A percentile compares a stretch with the other conserved stretches of the same genome.
phyloP scores from a whole-genome alignment of 2,329 filamentous ascomycete genomes.

The Fusarium dlaminii region DNA sequence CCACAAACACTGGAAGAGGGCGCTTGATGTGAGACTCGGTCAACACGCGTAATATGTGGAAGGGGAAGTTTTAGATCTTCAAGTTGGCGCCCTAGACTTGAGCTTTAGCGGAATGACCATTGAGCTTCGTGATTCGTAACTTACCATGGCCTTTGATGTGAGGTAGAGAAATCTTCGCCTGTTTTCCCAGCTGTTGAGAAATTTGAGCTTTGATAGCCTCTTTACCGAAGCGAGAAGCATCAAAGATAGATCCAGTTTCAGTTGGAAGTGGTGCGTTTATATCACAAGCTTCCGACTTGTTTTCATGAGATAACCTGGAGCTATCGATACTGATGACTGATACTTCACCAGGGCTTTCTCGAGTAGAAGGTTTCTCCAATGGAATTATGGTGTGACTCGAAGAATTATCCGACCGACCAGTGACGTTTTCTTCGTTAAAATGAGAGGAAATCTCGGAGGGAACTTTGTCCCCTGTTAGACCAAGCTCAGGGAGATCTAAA shows the following conservation, averaged over 20 bases:
- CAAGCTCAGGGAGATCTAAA: constrained; percentile 32
- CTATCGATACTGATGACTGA: neutral
- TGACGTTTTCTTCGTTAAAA: neutral
- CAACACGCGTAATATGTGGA: constrained; percentile 1
- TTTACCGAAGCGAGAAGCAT: neutral
- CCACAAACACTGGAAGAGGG: constrained; percentile 43
- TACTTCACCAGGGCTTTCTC: neutral
- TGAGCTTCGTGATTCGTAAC: neutral
- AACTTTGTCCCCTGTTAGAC: neutral
- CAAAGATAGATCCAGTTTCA: neutral
- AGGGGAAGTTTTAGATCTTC: constrained; percentile 18
- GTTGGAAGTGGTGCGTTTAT: neutral
- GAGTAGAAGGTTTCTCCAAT: neutral
- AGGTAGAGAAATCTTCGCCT: neutral
- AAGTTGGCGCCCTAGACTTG: neutral
- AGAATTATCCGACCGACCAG: neutral
- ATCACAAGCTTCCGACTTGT: neutral
- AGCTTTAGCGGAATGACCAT: neutral
- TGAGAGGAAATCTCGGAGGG: neutral
- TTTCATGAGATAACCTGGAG: neutral
- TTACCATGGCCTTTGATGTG: neutral
- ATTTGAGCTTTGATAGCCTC: neutral
- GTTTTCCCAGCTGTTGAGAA: neutral
- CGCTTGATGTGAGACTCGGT: neutral
- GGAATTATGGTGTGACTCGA: neutral